These are phyloP conservation scores for Mycena alexandri DNA, from an alignment of 768 basidiomycete species.

Conservation along the genomic window DNA sequence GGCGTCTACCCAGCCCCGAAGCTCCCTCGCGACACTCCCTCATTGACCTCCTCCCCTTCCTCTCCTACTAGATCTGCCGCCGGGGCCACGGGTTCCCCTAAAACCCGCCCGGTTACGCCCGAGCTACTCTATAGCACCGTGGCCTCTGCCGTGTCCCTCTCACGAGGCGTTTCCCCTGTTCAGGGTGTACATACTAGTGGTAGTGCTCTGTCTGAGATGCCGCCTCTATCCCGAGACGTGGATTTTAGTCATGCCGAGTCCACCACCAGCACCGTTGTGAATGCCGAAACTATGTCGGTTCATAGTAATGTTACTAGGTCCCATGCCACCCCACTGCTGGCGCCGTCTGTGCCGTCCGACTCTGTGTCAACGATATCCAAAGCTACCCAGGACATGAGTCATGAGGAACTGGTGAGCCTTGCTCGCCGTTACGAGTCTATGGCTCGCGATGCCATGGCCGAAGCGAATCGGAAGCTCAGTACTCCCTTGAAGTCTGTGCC, in stretches of 20 bases:
- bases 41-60: neutral
- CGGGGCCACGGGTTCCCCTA: constrained; percentile 18
- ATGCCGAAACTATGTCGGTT: neutral
- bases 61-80: constrained; percentile 1
- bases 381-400: constrained; percentile 12
- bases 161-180: too few species aligned
- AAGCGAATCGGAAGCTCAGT: constrained; percentile 7
- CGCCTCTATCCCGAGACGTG: constrained; percentile 1
- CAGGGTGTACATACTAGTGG: neutral
- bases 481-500: neutral
- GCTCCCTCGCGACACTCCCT: constrained; percentile 3
- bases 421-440: constrained; percentile 14
- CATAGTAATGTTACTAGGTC: constrained; percentile 1
- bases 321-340: neutral
- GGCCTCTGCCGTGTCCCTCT: too few species aligned
- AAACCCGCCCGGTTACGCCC: too few species aligned
- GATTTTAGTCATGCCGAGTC: neutral
- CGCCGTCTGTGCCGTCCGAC: constrained; percentile 2
- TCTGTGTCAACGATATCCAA: constrained; percentile 11
- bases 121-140: too few species aligned
- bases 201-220: neutral
- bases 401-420: constrained; percentile 14
- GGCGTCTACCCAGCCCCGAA: too few species aligned
- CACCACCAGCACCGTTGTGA: neutral
- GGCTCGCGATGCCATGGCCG: constrained; percentile 16